These are phyloP conservation scores for Fusarium secorum DNA, from an alignment of 2,329 filamentous ascomycete genomes.

Conservation along the genomic window DNA sequence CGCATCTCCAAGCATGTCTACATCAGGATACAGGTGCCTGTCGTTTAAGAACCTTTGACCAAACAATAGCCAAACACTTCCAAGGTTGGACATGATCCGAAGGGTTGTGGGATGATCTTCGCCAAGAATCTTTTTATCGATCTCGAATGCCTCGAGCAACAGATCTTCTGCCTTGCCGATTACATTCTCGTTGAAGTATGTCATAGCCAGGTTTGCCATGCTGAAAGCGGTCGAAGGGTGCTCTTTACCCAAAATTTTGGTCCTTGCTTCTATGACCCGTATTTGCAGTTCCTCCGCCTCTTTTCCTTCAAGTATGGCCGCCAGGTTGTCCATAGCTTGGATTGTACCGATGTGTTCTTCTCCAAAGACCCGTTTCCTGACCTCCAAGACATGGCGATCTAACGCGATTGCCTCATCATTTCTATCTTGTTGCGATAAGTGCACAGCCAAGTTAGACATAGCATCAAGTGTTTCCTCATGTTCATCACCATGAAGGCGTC, in stretches of 20 bases:
- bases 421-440: background rate
- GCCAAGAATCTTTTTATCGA: background rate
- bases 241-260: background rate
- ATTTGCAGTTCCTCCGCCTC: slow-evolving; percentile 15
- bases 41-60: background rate
- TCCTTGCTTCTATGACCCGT: slow-evolving; percentile 15
- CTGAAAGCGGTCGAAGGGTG: background rate
- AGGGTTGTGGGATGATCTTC: slow-evolving; percentile 18
- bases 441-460: background rate
- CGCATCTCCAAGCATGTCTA: background rate
- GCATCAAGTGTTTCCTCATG: background rate
- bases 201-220: background rate
- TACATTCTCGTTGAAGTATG: background rate
- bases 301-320: background rate
- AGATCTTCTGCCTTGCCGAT: slow-evolving; percentile 1
- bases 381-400: rapidly evolving
- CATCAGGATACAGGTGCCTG: background rate
- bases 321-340: background rate
- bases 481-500: background rate
- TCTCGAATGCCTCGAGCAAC: background rate
- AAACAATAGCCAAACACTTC: background rate
- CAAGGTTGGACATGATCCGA: background rate
- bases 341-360: background rate
- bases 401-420: background rate
- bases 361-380: background rate